Percentiles rank a stretch among this genome's conserved stretches.
Conservation (phyloP, 2,329 filamentous ascomycete species). For the Aspergillus cejpii region DNA sequence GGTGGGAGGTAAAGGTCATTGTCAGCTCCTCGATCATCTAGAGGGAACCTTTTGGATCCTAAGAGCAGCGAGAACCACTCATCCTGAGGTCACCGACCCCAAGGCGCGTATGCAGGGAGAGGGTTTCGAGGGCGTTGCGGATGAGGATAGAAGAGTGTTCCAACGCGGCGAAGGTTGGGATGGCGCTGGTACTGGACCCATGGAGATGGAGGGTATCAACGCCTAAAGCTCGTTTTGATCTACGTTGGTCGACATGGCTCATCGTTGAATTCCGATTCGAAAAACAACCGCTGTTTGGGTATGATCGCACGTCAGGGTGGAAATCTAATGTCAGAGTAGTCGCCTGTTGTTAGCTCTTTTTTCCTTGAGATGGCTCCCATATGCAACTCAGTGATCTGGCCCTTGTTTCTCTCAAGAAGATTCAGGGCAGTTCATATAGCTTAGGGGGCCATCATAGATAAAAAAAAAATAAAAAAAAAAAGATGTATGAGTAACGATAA, state of each 20-base stretch:
- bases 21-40: slow-evolving; percentile 16
- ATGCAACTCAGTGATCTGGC: no score
- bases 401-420: neutral
- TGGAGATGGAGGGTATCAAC: slow-evolving; percentile 28
- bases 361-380: neutral
- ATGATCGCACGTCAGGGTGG: neutral
- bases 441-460: no score
- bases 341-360: neutral
- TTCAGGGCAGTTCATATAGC: neutral
- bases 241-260: neutral
- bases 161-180: slow-evolving; percentile 33
- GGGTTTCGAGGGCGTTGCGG: slow-evolving; percentile 24
- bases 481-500: neutral
- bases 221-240: slow-evolving; percentile 3
- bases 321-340: neutral
- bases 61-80: slow-evolving; percentile 26
- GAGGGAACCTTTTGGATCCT: slow-evolving; percentile 30
- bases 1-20: slow-evolving; percentile 12
- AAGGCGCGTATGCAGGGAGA: slow-evolving; percentile 22
- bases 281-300: neutral
- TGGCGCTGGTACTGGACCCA: slow-evolving; percentile 24
- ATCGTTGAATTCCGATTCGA: neutral
- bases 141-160: slow-evolving; percentile 22
- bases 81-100: slow-evolving; percentile 21
- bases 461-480: neutral